These are phyloP conservation scores for Mycena epipterygia DNA, from an alignment of 768 basidiomycete genomes.

Conservation along the genomic window DNA sequence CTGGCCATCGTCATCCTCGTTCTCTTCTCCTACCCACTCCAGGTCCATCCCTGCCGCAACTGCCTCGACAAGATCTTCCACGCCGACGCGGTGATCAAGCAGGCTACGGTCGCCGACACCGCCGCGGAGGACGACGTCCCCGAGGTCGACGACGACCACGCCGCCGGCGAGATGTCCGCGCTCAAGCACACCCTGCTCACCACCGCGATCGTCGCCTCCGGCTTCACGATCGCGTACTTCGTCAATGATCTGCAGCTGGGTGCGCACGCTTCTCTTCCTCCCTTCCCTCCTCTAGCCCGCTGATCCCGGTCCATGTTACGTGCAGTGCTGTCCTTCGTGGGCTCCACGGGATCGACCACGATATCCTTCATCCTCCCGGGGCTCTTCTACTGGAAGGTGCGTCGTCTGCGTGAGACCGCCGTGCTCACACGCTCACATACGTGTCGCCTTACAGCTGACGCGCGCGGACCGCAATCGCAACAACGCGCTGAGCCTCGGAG, in stretches of 20 bases:
- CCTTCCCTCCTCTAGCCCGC: not conserved
- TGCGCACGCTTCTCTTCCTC: conserved; percentile 47
- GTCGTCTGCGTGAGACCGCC: conserved; percentile 15
- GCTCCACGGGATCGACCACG: conserved; percentile 95
- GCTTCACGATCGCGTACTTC: conserved; percentile 83
- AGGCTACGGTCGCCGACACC: conserved; percentile 40
- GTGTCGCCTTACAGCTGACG: conserved; percentile 65
- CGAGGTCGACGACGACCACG: conserved; percentile 67
- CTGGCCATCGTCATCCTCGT: conserved; percentile 93
- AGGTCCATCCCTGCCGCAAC: conserved; percentile 93
- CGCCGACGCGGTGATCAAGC: conserved; percentile 52
- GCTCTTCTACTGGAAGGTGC: conserved; percentile 92
- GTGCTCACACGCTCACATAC: not conserved
- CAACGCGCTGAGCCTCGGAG: conserved; percentile 65
- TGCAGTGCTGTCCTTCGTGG: conserved; percentile 94
- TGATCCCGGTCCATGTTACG: conserved; percentile 2
- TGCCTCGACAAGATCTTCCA: conserved; percentile 93
- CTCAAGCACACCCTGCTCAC: conserved; percentile 82
- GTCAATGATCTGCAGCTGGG: conserved; percentile 85
- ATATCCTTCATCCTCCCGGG: conserved; percentile 97
- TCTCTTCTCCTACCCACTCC: conserved; percentile 93
- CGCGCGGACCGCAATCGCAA: conserved; percentile 71
- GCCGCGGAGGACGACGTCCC: conserved; percentile 60
- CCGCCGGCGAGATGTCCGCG: conserved; percentile 70
- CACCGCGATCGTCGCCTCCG: conserved; percentile 68